Evolutionary conservation across 495 filamentous ascomycete genomes (phyloP).

Genomic region (Parachaetomium inaequale): DNA sequence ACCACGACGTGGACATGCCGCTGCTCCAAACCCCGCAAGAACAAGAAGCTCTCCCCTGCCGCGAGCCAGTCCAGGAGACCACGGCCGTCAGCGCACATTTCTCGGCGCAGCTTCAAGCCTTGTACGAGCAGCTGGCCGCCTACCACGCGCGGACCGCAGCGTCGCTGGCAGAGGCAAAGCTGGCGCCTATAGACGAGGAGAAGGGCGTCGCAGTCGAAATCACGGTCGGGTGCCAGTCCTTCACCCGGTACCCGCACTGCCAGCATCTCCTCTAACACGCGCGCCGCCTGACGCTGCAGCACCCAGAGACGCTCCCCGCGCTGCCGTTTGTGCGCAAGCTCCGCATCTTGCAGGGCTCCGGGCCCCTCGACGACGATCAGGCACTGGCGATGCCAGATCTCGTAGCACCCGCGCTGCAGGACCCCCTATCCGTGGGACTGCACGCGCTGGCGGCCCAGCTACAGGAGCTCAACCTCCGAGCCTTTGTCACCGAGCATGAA

Average conservation of each 20-base stretch:
- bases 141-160: constrained; percentile 2
- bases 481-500: constrained; percentile 1
- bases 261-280: constrained; percentile 26
- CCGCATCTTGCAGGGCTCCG: background rate
- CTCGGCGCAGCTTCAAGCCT: constrained; percentile 1
- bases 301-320: constrained; percentile 18
- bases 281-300: constrained; percentile 24
- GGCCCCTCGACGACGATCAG: constrained; percentile 16
- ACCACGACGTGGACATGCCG: background rate
- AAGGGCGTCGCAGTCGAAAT: background rate
- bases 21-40: background rate
- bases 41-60: background rate
- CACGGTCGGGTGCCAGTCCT: constrained; percentile 15
- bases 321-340: constrained; percentile 22
- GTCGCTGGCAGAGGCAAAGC: background rate
- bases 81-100: constrained; percentile 5
- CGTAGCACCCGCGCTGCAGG: constrained; percentile 18
- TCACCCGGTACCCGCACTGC: constrained; percentile 23
- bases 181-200: constrained; percentile 2
- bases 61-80: background rate
- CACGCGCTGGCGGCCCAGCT: constrained; percentile 21
- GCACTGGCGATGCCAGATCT: constrained; percentile 25
- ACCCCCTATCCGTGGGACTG: constrained; percentile 30
- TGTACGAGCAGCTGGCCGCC: constrained; percentile 5
- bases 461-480: constrained; percentile 21